Evolutionary conservation across 2,329 filamentous ascomycete species (phyloP), one percentile per base, ranked within the genome.

Genomic region (Calycina marina): DNA sequence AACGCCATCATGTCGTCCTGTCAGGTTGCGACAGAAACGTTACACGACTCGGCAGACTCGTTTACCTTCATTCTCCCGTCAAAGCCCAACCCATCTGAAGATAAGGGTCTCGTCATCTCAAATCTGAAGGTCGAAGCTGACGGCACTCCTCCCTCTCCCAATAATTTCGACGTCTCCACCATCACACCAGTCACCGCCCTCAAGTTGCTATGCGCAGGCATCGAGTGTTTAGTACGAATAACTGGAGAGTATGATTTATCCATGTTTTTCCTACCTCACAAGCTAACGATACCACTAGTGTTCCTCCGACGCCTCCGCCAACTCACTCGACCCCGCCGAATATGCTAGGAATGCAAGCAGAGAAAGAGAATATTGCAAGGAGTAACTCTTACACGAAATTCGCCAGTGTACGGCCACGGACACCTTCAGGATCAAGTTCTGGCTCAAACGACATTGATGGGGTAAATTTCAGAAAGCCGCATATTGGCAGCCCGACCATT

Each of bases 251-350:
- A 32, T 48, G 30, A n/a, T 32, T 6, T 22, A 12, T 22, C n/a
- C n/a, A n/a, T n/a, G n/a, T n/a, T n/a, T n/a, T n/a, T n/a, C n/a
- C n/a, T n/a, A n/a, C n/a, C n/a, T n/a, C n/a, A n/a, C 18, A 34
- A 12, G 33, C 35, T 17, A 32, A 36, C 18, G 32, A 34, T 31
- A 16, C 15, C 9, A 25, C 8, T 15, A 32, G 30, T 35, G 64
- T 90, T 9, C 82, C 81, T 14, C 79, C 78, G 11, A 90, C 77
- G n/a, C 81, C 78, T 34, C 77, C 79, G 4, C 67, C 76, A 2
- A 66, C 65, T 32, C 66, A 65, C 14, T 70, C 71, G 0, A 66
- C 65, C 2, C 67, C 74, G n/a, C 73, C 77, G 14, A 63, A 74
- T 49, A 72, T 77, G 69, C 63, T 62, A 39, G 67, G 63, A 17